Evolutionary conservation across 495 filamentous ascomycete species (phyloP), one percentile per base, ranked within the genome.

Genomic region (Talaromyces proteolyticus): DNA sequence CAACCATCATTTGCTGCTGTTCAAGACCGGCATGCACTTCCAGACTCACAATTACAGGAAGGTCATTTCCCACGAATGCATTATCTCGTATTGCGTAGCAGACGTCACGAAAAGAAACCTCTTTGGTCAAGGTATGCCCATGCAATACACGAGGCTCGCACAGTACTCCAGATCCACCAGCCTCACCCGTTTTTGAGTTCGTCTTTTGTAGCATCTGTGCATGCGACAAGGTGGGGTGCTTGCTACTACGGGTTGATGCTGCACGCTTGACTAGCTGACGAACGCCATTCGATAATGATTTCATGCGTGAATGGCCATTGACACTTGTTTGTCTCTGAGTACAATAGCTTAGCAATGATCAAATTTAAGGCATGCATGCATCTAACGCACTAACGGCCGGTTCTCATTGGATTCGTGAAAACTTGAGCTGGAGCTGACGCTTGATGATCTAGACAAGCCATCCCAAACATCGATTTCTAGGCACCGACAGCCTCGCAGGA

Each of bases 401-500:
- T n/a, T n/a, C n/a, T n/a, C n/a, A n/a, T n/a, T n/a, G n/a, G n/a
- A n/a, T n/a, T n/a, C n/a, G 29, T 14, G 8, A 14, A 14, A 34
- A 14, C 29, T 34, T 2, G 57, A 63, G 39, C 41, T 50, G 22
- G 57, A 52, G 24, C 55, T 61, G 38, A 57, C 61, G 45, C 53
- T 56, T 40, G 41, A 14, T 1, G 29, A 4, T 14, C 29, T 34
- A 2, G 29, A 34, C 8, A 34, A 81, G 11, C 91, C 92, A 61
- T 97, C 88, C 88, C 91, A 95, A 6, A 96, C 89, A 57, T 97
- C 92, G 52, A 97, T 90, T 69, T 96, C 92, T 45, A 96, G 88
- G 52, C 89, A 96, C 16, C 92, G 82, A 54, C 92, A 93, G n/a
- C 92, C 89, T 19, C 83, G 77, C 8, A 83, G 66, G 26, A 96